Conservation (phyloP, 2,329 filamentous ascomycete genomes). For the Xylaria sp. region DNA sequence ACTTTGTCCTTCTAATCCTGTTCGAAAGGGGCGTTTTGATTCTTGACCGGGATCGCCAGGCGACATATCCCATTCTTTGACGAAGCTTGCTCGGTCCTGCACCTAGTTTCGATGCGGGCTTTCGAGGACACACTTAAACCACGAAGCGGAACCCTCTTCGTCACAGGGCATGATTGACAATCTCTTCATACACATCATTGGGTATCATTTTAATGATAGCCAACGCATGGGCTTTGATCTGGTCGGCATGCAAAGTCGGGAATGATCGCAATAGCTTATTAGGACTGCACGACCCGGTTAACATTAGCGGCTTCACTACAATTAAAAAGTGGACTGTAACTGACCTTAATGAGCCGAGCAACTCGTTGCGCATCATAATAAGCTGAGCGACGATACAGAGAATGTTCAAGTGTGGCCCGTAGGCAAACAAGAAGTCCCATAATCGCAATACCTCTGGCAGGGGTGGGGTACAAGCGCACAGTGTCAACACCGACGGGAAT, state of each 20-base stretch:
- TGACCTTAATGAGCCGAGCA: conserved; percentile 86
- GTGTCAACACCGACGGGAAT: conserved; percentile 91
- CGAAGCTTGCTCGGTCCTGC: neutral
- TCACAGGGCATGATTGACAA: conserved; percentile 84
- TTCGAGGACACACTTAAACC: neutral
- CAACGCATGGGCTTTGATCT: conserved; percentile 86
- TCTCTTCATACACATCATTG: conserved; percentile 87
- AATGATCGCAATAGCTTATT: conserved; percentile 92
- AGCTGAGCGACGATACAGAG: conserved; percentile 96
- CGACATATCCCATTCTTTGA: neutral
- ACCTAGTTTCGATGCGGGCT: neutral
- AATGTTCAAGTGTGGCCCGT: conserved; percentile 93
- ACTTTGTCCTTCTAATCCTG: neutral
- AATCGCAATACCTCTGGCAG: conserved; percentile 90
- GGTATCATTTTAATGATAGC: conserved; percentile 91
- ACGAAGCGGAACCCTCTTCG: neutral
- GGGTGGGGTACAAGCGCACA: conserved; percentile 95
- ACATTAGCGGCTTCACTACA: neutral
- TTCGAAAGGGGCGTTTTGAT: neutral
- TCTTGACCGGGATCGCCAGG: neutral
- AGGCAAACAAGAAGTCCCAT: conserved; percentile 98
- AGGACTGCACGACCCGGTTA: conserved; percentile 67
- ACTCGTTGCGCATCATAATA: conserved; percentile 84
- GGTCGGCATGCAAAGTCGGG: conserved; percentile 82
- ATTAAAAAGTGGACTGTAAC: conserved; percentile 40